These are phyloP conservation scores for Paecilomyces dactylethromorphus DNA, from an alignment of 2,329 filamentous ascomycete genomes.

Conservation along the genomic window DNA sequence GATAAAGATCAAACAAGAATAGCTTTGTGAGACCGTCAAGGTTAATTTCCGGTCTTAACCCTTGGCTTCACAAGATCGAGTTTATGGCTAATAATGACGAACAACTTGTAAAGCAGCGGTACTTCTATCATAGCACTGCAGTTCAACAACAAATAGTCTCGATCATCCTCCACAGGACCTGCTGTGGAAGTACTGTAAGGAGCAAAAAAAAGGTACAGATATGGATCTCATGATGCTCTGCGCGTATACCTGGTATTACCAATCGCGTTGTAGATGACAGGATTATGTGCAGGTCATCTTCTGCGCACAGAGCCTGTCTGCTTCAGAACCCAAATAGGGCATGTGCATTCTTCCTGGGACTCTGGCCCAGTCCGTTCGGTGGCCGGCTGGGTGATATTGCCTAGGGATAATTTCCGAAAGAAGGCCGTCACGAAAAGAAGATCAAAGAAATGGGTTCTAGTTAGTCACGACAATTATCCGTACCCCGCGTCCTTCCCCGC, in stretches of 20 bases:
- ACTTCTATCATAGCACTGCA: background rate
- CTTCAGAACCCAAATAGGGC: background rate
- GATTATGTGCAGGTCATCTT: background rate
- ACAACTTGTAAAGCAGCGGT: background rate
- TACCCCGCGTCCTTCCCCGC: slow-evolving; percentile 31
- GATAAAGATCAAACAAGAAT: background rate
- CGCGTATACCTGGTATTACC: background rate
- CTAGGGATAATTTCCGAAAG: background rate
- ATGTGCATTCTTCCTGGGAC: background rate
- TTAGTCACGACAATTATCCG: slow-evolving; percentile 22
- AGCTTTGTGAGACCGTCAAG: background rate
- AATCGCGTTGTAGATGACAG: too few species aligned
- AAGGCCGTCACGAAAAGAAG: background rate
- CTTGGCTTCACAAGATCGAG: background rate
- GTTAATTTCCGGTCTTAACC: background rate
- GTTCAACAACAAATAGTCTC: background rate
- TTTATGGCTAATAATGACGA: too few species aligned
- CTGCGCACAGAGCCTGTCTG: background rate
- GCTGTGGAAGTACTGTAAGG: background rate
- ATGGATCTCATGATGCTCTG: background rate
- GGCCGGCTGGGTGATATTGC: background rate
- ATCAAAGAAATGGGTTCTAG: slow-evolving; percentile 20
- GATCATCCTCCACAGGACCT: background rate
- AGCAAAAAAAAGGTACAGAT: background rate
- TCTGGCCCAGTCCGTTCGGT: background rate